Evolutionary conservation across 192 early-diverging fungal genomes (phyloP), one percentile per base, ranked within the genome.

Genomic region (Phlyctochytrium planicorne): DNA sequence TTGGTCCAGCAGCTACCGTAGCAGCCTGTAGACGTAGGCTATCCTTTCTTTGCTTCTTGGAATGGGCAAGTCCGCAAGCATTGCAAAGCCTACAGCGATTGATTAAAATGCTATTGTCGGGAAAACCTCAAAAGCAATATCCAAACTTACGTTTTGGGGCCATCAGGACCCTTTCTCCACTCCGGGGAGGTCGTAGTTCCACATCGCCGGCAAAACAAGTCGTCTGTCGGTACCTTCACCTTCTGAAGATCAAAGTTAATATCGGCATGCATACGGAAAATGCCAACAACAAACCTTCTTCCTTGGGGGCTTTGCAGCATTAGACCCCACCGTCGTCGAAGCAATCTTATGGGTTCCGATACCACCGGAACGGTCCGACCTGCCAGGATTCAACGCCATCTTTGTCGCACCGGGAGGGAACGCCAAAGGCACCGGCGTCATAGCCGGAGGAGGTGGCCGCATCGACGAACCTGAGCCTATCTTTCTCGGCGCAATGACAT

Each of bases 141-240:
- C 33, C 10, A 23, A 4, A 67, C 76, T 66, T 65, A 77, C 76
- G 76, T 78, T 52, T 78, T 78, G 2, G 76, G 76, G 30, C 76
- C 76, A 4, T 50, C 65, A 3, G 76, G 76, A 14, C 76, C 76
- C 59, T 74, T 75, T 33, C 76, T 60, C 76, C 76, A 78, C 59
- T 78, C 76, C 14, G 76, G 76, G 2, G 68, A 71, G 20, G 27
- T 17, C 31, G 76, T 78, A 17, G 76, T 78, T 24, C 76, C 76
- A 53, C 76, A 78, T 34, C 74, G 76, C n/a, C 72, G 72, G 47
- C 76, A 78, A 56, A 78, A 78, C n/a, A 78, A 34, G 47, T 78
- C 76, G 59, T 25, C 16, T 53, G 23, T 53, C 6, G 2, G 55
- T 20, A 57, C 27, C 55, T 57, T 57, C 10, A 57, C 55, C 55